A percentile compares a stretch with the other conserved stretches of the same genome.
These are phyloP conservation scores for Suillus brevipes DNA, from an alignment of 768 basidiomycete genomes.

Conservation along the genomic window DNA sequence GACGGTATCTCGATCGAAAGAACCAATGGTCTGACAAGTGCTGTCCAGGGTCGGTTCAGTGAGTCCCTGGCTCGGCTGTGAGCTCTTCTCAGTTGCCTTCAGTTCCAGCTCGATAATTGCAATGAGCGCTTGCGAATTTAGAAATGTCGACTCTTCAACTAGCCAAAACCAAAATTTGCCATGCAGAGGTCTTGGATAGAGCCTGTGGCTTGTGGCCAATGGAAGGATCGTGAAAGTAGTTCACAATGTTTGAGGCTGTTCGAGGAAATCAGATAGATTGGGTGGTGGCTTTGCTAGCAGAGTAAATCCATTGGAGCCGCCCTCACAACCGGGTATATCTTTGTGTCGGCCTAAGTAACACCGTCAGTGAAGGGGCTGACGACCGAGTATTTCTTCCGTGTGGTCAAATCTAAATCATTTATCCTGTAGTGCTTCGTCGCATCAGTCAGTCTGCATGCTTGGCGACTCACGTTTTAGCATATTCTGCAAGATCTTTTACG, in stretches of 20 bases:
- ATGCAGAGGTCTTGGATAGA: background rate
- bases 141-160: background rate
- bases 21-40: background rate
- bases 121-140: background rate
- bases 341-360: constrained; percentile 45
- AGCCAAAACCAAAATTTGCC: background rate
- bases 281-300: constrained; percentile 17
- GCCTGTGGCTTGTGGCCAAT: background rate
- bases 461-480: constrained; percentile 45
- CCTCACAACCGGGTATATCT: constrained; percentile 49
- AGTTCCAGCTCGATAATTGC: background rate
- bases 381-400: constrained; percentile 35
- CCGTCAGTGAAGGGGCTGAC: background rate
- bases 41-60: background rate
- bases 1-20: background rate
- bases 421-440: constrained; percentile 64
- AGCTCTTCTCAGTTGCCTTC: background rate
- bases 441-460: background rate
- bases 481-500: constrained; percentile 32
- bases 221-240: background rate
- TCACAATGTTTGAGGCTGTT: constrained; percentile 18
- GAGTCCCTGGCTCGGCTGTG: background rate
- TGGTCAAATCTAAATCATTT: constrained; percentile 64
- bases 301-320: constrained; percentile 39
- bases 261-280: constrained; percentile 19